Percentiles rank a stretch among this genome's conserved stretches.
Evolutionary conservation across 2,329 filamentous ascomycete species (phyloP).

Genomic region (Alternaria gaisen): DNA sequence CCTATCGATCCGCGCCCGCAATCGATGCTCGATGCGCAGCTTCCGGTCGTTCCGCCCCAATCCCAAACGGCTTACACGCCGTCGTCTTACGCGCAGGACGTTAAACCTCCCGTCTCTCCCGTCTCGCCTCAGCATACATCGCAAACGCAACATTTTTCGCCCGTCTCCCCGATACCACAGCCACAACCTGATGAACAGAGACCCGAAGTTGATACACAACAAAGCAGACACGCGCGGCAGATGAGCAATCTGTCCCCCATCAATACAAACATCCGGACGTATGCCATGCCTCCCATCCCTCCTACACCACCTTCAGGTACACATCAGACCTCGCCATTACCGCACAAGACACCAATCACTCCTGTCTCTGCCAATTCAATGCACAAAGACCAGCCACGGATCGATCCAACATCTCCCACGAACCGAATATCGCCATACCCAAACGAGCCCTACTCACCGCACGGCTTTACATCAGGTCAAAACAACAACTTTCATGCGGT

Average conservation of each 20-base stretch:
- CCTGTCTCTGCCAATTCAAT: slow-evolving; percentile 33
- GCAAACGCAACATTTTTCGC: slow-evolving; percentile 30
- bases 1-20: slow-evolving; percentile 40
- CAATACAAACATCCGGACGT: slow-evolving; percentile 36
- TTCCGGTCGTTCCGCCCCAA: slow-evolving; percentile 35
- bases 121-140: slow-evolving; percentile 32
- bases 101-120: slow-evolving; percentile 38
- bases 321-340: slow-evolving; percentile 33
- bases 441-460: slow-evolving; percentile 46
- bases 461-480: slow-evolving; percentile 36
- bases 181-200: slow-evolving; percentile 24
- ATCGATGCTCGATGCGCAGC: slow-evolving; percentile 35
- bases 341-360: slow-evolving; percentile 40
- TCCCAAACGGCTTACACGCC: slow-evolving; percentile 29
- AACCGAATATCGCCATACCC: slow-evolving; percentile 26
- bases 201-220: slow-evolving; percentile 28
- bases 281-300: slow-evolving; percentile 39
- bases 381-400: slow-evolving; percentile 16
- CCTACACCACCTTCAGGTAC: slow-evolving; percentile 35
- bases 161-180: slow-evolving; percentile 35
- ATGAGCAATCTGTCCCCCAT: slow-evolving; percentile 45
- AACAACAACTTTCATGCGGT: slow-evolving; percentile 39
- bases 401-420: slow-evolving; percentile 11
- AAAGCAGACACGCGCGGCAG: slow-evolving; percentile 41
- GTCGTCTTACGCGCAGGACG: slow-evolving; percentile 34